These are phyloP conservation scores for Phoma sp. DNA, from an alignment of 2,329 filamentous ascomycete species.

Conservation along the genomic window DNA sequence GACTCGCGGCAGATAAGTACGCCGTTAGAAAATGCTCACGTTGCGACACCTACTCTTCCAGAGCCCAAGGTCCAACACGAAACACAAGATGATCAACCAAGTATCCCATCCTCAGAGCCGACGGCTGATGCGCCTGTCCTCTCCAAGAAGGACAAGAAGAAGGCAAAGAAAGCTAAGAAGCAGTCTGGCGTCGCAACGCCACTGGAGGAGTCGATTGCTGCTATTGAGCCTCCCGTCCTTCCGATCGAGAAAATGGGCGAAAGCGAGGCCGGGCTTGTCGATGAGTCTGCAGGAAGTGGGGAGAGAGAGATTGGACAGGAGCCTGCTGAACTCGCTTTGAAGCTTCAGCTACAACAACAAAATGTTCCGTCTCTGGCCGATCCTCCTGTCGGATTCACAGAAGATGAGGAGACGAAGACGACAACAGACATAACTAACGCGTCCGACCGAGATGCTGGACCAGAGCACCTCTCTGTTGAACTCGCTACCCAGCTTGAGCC, in stretches of 20 bases:
- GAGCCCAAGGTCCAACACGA: not conserved
- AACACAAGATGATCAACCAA: not conserved
- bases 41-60: not conserved
- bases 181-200: conserved; percentile 21
- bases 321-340: conserved; percentile 2
- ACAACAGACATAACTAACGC: not conserved
- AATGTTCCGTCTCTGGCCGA: not conserved
- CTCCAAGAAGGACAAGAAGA: conserved; percentile 33
- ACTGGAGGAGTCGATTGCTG: conserved; percentile 6
- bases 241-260: not conserved
- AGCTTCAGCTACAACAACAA: conserved; percentile 8
- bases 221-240: not conserved
- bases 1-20: not conserved
- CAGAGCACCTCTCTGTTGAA: not conserved
- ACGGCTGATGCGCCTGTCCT: conserved; percentile 10
- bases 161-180: conserved; percentile 29
- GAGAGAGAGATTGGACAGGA: not conserved
- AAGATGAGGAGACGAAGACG: not conserved
- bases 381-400: not conserved
- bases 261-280: not conserved
- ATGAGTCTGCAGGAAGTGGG: not conserved
- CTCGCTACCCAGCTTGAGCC: conserved; percentile 2
- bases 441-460: not conserved
- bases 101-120: not conserved
- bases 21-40: not conserved